Conservation (phyloP, 257 asterid species). For the Plantago elongata region DNA sequence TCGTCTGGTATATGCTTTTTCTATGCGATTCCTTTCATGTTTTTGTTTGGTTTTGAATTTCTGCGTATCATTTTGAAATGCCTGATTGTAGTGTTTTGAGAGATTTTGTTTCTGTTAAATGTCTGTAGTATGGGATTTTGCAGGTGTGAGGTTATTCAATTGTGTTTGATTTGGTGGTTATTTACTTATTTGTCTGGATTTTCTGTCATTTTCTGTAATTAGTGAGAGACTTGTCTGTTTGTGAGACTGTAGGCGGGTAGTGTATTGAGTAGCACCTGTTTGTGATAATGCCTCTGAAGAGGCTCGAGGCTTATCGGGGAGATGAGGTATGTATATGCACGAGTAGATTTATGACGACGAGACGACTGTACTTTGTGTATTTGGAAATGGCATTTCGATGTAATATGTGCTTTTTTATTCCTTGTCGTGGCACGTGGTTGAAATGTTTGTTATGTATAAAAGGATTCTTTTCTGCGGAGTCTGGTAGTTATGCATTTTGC, state of each 20-base stretch:
- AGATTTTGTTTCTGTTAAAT: not conserved
- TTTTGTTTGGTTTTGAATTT: not conserved
- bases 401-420: no score
- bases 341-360: no score
- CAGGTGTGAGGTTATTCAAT: not conserved
- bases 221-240: no score
- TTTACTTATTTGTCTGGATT: not conserved
- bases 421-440: no score
- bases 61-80: not conserved
- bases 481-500: no score
- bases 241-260: no score
- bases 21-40: not conserved
- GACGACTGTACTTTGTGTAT: no score
- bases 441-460: not conserved
- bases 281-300: no score
- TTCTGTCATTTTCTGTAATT: not conserved
- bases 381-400: no score
- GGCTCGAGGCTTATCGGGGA: no score
- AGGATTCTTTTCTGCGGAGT: not conserved
- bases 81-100: not conserved
- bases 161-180: not conserved
- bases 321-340: no score
- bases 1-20: constrained; percentile 31
- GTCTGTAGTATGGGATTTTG: not conserved
- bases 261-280: no score